Evolutionary conservation across 1,139 yeast genomes (phyloP).

Genomic region (Nakaseomyces kungkrabaensis): DNA sequence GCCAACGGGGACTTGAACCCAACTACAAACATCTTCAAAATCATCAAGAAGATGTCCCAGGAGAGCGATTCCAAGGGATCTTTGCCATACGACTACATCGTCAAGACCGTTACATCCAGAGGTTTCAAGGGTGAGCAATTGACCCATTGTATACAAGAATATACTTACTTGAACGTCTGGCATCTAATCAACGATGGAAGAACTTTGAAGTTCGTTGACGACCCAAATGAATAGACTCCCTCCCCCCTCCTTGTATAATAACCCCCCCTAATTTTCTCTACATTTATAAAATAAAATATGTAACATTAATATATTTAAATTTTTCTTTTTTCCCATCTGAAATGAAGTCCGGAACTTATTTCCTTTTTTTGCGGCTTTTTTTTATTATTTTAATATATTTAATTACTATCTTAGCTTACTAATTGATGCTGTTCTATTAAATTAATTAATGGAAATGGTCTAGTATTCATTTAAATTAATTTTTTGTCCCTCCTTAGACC

Average conservation of each 20-base stretch:
- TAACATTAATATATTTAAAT: too few species aligned
- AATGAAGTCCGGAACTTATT: too few species aligned
- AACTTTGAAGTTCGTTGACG: constrained; percentile 32
- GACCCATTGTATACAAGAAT: constrained; percentile 64
- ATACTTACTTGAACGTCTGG: constrained; percentile 67
- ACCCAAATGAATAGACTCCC: constrained; percentile 15
- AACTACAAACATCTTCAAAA: constrained; percentile 51
- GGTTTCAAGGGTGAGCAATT: constrained; percentile 80
- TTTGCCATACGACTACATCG: constrained; percentile 49
- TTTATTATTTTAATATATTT: too few species aligned
- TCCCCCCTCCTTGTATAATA: background rate
- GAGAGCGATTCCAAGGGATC: constrained; percentile 33
- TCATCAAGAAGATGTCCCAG: constrained; percentile 30
- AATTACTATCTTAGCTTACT: too few species aligned
- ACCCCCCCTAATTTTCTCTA: background rate
- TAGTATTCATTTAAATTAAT: too few species aligned
- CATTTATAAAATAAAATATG: too few species aligned
- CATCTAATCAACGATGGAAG: constrained; percentile 61
- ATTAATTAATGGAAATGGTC: too few species aligned
- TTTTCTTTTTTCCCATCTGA: too few species aligned
- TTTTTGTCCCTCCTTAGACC: too few species aligned
- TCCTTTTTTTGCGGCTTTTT: too few species aligned
- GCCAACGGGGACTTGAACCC: constrained; percentile 47
- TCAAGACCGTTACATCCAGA: constrained; percentile 64
- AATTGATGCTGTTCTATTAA: too few species aligned